Evolutionary conservation across 2,329 filamentous ascomycete species (phyloP).

Genomic region (Pseudogymnoascus sp.): DNA sequence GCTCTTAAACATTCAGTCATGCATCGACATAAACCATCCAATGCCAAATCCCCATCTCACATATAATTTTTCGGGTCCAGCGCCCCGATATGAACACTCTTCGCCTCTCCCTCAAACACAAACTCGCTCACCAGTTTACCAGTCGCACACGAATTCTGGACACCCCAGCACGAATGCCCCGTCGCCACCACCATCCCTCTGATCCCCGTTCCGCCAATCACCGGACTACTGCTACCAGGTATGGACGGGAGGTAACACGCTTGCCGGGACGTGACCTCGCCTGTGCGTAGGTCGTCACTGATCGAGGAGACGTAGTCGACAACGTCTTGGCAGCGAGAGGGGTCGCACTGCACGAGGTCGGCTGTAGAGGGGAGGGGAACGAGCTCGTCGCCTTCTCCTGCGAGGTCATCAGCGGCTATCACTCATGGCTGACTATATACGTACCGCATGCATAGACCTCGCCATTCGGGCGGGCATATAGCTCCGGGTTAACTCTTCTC

Average conservation of each 20-base stretch:
- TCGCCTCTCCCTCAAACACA: constrained; percentile 55
- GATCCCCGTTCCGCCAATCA: constrained; percentile 67
- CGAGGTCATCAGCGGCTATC: constrained; percentile 12
- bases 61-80: not conserved
- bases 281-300: constrained; percentile 52
- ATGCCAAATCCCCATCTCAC: not conserved
- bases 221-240: constrained; percentile 39
- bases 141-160: constrained; percentile 87
- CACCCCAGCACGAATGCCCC: constrained; percentile 93
- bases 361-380: constrained; percentile 66
- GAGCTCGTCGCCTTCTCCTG: constrained; percentile 63
- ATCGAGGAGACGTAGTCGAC: constrained; percentile 64
- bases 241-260: constrained; percentile 75
- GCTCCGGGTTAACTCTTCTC: constrained; percentile 66
- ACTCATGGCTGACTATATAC: constrained; percentile 16
- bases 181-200: constrained; percentile 70
- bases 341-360: constrained; percentile 66
- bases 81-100: not conserved
- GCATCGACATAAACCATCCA: not conserved
- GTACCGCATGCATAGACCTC: constrained; percentile 78
- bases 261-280: constrained; percentile 64
- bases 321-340: constrained; percentile 70
- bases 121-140: constrained; percentile 69
- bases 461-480: constrained; percentile 77
- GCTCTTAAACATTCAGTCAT: not conserved